A percentile compares a stretch with the other conserved stretches of the same genome.
Evolutionary conservation across 257 asterid genomes (phyloP).

Genomic region (Nicotiana knightiana): DNA sequence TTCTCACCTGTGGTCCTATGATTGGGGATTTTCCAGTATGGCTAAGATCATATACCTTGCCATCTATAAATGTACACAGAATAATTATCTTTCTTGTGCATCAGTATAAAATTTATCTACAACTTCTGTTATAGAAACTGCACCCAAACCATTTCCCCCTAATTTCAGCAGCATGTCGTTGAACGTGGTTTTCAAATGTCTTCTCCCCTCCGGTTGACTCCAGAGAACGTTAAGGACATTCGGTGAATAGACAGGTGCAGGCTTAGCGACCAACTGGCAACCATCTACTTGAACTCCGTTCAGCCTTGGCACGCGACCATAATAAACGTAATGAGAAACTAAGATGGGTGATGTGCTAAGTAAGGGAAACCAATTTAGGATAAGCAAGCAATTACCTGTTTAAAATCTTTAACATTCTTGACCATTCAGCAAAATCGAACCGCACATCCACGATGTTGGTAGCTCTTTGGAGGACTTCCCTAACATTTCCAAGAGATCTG

Average conservation of each 20-base stretch:
- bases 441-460: slow-evolving; percentile 21
- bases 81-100: background rate
- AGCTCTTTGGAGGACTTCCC: rapidly evolving
- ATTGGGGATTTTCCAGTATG: background rate
- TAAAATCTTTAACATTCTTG: slow-evolving; percentile 51
- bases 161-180: slow-evolving; percentile 27
- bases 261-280: slow-evolving; percentile 35
- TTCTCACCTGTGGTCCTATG: background rate
- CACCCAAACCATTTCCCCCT: background rate
- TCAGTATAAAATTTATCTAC: slow-evolving; percentile 17
- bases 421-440: slow-evolving; percentile 49
- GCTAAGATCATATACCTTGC: background rate
- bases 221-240: slow-evolving; percentile 43
- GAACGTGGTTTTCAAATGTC: slow-evolving; percentile 25
- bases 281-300: slow-evolving; percentile 34
- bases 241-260: slow-evolving; percentile 50
- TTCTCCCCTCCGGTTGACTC: slow-evolving; percentile 45
- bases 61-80: background rate
- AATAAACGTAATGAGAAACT: slow-evolving; percentile 8
- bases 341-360: background rate
- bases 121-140: slow-evolving; percentile 16
- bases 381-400: slow-evolving; percentile 37
- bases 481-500: slow-evolving; percentile 30
- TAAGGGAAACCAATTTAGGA: background rate
- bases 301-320: slow-evolving; percentile 26